Evolutionary conservation across 164 flowering plant genomes (phyloP).

Genomic region (Litsea cubeba): DNA sequence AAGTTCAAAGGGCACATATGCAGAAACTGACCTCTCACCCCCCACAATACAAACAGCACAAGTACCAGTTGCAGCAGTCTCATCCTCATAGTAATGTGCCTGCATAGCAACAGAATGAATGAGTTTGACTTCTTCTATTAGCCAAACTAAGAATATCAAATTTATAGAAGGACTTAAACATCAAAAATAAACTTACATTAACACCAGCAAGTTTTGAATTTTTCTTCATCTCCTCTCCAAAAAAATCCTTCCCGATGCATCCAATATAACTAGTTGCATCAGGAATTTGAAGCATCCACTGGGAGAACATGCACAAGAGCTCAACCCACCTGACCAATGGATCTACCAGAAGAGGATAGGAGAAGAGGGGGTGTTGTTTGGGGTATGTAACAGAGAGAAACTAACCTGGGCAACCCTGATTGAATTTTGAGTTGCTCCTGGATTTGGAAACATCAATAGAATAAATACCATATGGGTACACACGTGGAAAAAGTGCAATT

Average conservation of each 20-base stretch:
- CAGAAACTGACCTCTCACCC: conserved; percentile 77
- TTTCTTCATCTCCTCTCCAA: conserved; percentile 92
- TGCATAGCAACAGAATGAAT: conserved; percentile 10
- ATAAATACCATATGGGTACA: neutral
- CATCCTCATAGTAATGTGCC: conserved; percentile 93
- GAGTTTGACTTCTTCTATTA: no score
- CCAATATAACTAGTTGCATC: conserved; percentile 94
- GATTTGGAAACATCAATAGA: conserved; percentile 1
- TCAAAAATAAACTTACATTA: conserved; percentile 39
- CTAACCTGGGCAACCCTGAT: conserved; percentile 87
- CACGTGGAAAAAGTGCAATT: neutral
- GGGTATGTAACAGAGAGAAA: neutral
- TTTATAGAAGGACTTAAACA: neutral
- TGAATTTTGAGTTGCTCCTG: conserved; percentile 97
- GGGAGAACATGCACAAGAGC: conserved; percentile 15
- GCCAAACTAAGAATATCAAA: no score
- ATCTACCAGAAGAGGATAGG: neutral
- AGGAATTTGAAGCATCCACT: conserved; percentile 99
- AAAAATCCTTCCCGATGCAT: conserved; percentile 91
- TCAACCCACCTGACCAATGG: neutral
- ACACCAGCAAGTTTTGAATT: conserved; percentile 68
- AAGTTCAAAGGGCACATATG: neutral
- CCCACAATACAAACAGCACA: conserved; percentile 96
- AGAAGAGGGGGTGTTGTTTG: no score
- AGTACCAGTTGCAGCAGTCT: conserved; percentile 79